phyloP scores from a whole-genome alignment of 768 basidiomycete genomes.

The Lentinula sp. region DNA sequence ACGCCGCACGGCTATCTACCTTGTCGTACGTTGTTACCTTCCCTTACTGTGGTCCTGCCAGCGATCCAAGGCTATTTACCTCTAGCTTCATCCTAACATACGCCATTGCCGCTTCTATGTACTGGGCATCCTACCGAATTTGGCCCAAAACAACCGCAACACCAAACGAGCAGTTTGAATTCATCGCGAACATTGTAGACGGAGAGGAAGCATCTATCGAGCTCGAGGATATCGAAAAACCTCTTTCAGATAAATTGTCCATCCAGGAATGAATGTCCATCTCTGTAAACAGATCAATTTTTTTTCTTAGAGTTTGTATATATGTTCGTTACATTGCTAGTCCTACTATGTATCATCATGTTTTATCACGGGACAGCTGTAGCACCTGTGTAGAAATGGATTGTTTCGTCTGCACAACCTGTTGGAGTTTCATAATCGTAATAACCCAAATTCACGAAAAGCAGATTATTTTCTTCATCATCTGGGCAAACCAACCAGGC shows the following conservation, averaged over 20 bases:
- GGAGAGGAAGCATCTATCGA: constrained; percentile 1
- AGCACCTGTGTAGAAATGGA: constrained; percentile 5
- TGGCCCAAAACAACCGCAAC: not conserved
- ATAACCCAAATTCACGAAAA: not conserved
- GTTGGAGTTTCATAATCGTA: constrained; percentile 38
- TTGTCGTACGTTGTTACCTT: constrained; percentile 5
- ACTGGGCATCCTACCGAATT: constrained; percentile 1
- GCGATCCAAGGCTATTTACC: not conserved
- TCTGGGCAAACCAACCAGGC: constrained; percentile 55
- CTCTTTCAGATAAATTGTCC: not conserved
- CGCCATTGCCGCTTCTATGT: constrained; percentile 6
- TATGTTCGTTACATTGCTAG: not conserved
- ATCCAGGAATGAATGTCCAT: not conserved
- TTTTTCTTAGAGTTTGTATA: not conserved
- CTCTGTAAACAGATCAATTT: not conserved
- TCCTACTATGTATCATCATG: not conserved
- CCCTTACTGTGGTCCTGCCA: not conserved
- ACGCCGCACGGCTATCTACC: not conserved
- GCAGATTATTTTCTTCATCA: constrained; percentile 18
- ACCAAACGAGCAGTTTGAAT: constrained; percentile 1
- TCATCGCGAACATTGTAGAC: not conserved
- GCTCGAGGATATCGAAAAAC: not conserved
- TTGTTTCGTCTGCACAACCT: constrained; percentile 45
- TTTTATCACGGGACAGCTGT: not conserved
- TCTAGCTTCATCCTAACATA: constrained; percentile 9